Base-by-base conservation (phyloP, 192 early-diverging fungal genomes). In the Backusella circina region DNA sequence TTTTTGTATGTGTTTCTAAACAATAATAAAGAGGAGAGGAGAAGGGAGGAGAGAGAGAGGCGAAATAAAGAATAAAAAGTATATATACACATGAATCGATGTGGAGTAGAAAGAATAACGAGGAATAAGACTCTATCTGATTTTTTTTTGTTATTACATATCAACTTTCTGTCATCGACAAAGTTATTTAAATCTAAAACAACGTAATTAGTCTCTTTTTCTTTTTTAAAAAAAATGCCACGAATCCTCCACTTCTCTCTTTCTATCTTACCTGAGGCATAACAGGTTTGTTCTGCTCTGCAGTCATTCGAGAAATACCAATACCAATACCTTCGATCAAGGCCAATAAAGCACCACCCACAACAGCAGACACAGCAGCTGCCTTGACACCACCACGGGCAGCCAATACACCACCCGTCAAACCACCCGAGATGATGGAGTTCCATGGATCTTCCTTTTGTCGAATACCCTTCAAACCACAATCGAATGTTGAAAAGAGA, bases 381-480 rank as follows among this genome's bases (percentile, higher is more conserved):
- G 94, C 93, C 74, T 84, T 84, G 67, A 88, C 87, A 47, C 92
- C 93, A 75, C 90, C 92, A 77, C 98, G 91, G 28, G 94, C 95
- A 50, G 98, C 97, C 61, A 99, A 83, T 70, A 98, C 87, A 9
- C 95, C 98, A 51, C 98, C 97, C 1, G 98, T 99, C 64, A 97
- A 89, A 65, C 94, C 94, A 70, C 98, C 98, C 21, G 94, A 93
- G 57, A 91, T 85, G 72, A 99, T 99, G 16, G 97, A 88, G 84
- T 99, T 99, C 98, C 98, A 99, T 28, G 96, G 92, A 86, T 99
- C 98, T 77, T 99, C 98, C 90, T 98, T 99, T 80, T 95, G 95
- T 83, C 98, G 89, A 32, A 98, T 83, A 67, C 92, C 90, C 75
- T 95, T 96, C 67, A 99, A 86, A 68, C 90, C 92, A 80, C 98